Base-by-base conservation (phyloP, 192 early-diverging fungal genomes). In the Linnemannia schmuckeri region DNA sequence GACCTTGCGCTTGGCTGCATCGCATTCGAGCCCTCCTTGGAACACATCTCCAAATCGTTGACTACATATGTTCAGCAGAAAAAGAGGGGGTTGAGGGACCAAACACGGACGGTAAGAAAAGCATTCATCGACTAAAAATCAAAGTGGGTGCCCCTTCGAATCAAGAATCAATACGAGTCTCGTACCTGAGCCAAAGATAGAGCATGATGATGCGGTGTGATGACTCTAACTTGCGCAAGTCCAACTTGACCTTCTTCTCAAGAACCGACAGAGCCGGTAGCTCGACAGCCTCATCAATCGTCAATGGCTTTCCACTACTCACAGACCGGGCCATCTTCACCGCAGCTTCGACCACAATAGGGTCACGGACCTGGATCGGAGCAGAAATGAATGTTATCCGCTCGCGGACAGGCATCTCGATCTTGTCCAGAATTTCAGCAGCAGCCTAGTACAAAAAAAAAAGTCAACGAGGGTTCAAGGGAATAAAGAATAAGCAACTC, bases 101-200 rank as follows among this genome's bases (percentile, higher is more conserved):
- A 37, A 33, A 10, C 6, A n/a, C 46, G 20, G 15, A 22, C 13
- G 10, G 4, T 17, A 75, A 22, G 18, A 33, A 15, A 76, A 15
- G 7, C 33, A n/a, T 54, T 6, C 27, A 54, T 49, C 74, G 15
- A 38, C n/a, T 57, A 7, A 66, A 20, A 2, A 40, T 24, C 18
- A 41, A 71, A 41, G 20, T 20, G 22, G 17, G n/a, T 9, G 44
- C 76, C 30, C 40, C 13, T 46, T 78, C 18, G 37, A 37, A 37
- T 37, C 55, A 57, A 30, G 24, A 46, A 42, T 33, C 49, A 10
- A 57, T 18, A n/a, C 55, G 20, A 12, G 18, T 20, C 42, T 24
- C 55, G 57, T 93, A 94, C 90, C 91, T 88, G 78, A 99, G 88
- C 98, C 98, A 99, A 76, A 97, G 90, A 78, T 98, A 99, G 33